Evolutionary conservation across 148 eudicot species (phyloP), one percentile per base, ranked within the genome.

Genomic region (Vaccinium myrtillus): DNA sequence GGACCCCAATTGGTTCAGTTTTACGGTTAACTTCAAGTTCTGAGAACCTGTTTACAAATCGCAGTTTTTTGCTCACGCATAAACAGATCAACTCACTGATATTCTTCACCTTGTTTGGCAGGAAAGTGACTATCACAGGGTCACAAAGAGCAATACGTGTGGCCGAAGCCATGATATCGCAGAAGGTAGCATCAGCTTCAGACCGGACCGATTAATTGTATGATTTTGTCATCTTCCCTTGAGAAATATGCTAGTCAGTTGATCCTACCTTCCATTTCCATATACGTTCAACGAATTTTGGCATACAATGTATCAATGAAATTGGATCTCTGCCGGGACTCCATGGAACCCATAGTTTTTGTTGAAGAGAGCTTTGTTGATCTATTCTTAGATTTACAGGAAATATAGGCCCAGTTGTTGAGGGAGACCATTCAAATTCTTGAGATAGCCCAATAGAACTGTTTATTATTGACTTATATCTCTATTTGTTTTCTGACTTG

Each of bases 111-210:
- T 86, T 21, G 53, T 65, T 49, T 89, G 88, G 88, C 90, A 97
- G 99, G 94, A 97, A 94, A 93, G 99, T 97, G 83, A 95, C 99
- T 11, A 94, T 97, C 87, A 93, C 98, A 1, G 99, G 99, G 63
- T 83, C 99, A 74, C 94, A 91, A 36, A 88, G 94, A 86, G 91
- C 98, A 63, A 94, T 95, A 70, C 91, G 88, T 73, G 77, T 89
- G 36, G 98, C 98, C 0, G 98, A 97, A 86, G 83, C 90, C 86
- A 94, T 97, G 98, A 96, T 96, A 73, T 84, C 82, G 55, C 92
- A 90, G 85, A 96, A 96, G 86, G 91, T 96, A 74, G 91, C 93
- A 73, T 91, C 98, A 48, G 92, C 90, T 65, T 61, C 92, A 0
- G 96, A 92, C 86, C 89, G 91, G 87, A 89, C 82, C 19, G 78